Evolutionary conservation across 176 grass and related monocot genomes (phyloP).

Genomic region (Lolium multiflorum): DNA sequence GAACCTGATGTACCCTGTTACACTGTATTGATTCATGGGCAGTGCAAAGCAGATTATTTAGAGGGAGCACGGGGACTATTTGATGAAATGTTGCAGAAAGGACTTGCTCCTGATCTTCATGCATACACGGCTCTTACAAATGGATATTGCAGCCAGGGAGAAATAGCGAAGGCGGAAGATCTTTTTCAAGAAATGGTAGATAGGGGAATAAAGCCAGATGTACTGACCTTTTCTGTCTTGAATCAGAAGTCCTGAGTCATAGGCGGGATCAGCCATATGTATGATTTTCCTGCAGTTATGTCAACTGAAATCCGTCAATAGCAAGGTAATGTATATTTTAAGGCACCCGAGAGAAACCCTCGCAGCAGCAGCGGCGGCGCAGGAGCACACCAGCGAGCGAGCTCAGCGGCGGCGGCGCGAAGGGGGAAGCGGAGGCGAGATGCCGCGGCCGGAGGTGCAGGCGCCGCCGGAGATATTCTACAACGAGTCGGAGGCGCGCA

Average conservation of each 20-base stretch:
- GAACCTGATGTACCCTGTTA: constrained; percentile 75
- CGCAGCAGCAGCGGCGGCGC: constrained; percentile 33
- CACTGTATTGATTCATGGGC: constrained; percentile 81
- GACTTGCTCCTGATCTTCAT: constrained; percentile 62
- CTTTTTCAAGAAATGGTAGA: constrained; percentile 74
- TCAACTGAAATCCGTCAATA: not conserved
- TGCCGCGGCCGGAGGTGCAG: constrained; percentile 93
- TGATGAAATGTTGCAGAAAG: constrained; percentile 70
- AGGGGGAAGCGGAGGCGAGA: constrained; percentile 33
- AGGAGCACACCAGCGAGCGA: constrained; percentile 3
- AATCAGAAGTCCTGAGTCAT: constrained; percentile 7
- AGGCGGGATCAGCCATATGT: not conserved
- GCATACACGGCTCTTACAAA: constrained; percentile 60
- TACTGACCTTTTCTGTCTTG: constrained; percentile 56
- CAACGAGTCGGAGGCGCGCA: constrained; percentile 90
- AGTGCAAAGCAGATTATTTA: constrained; percentile 70
- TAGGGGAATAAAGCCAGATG: constrained; percentile 54
- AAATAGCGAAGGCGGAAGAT: constrained; percentile 61
- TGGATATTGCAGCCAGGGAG: constrained; percentile 27
- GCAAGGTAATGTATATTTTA: constrained; percentile 9
- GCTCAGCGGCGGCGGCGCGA: not conserved
- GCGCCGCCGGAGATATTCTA: constrained; percentile 97
- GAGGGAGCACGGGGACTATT: constrained; percentile 61
- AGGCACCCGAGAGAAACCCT: constrained; percentile 18
- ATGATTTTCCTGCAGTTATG: constrained; percentile 10